A percentile compares a stretch with the other conserved stretches of the same genome.
Evolutionary conservation across 768 basidiomycete species (phyloP).

Genomic region (Russula foetens): DNA sequence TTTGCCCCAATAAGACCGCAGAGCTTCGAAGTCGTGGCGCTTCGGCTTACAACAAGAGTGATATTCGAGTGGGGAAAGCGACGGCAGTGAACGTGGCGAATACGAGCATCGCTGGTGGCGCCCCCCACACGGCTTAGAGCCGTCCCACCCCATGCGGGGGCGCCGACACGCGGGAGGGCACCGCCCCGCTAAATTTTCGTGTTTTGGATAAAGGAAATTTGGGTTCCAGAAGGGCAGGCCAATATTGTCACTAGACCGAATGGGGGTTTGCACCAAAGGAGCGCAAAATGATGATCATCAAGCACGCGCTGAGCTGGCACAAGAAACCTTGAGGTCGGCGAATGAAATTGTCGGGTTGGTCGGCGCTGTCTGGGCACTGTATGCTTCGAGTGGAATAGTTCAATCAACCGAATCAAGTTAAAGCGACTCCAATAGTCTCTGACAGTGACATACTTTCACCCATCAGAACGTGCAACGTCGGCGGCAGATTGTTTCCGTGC

Average conservation of each 20-base stretch:
- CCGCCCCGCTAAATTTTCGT: slow-evolving; percentile 2
- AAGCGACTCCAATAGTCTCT: not conserved
- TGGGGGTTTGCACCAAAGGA: slow-evolving; percentile 10
- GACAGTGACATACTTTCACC: slow-evolving; percentile 2
- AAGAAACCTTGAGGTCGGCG: not conserved
- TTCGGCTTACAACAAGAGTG: not conserved
- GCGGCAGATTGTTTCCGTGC: slow-evolving; percentile 23
- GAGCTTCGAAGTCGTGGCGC: slow-evolving; percentile 5
- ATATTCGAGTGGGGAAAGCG: not conserved
- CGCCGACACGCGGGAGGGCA: not conserved
- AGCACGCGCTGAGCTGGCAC: not conserved
- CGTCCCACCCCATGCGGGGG: not conserved
- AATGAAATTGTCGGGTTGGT: slow-evolving; percentile 5
- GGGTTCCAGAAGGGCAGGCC: not conserved
- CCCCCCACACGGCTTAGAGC: not conserved
- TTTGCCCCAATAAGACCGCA: not conserved
- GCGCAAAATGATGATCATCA: slow-evolving; percentile 12
- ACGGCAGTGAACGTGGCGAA: not conserved
- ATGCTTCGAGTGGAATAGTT: slow-evolving; percentile 10
- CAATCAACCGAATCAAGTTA: slow-evolving; percentile 1
- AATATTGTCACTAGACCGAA: slow-evolving; percentile 9
- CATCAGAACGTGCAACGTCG: slow-evolving; percentile 10
- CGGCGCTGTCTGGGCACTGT: not conserved
- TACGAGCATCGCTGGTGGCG: not conserved
- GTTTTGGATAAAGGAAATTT: not conserved